Evolutionary conservation across 208 protist species (phyloP), one percentile per base, ranked within the genome.

Genomic region (Leishmania lainsoni): DNA sequence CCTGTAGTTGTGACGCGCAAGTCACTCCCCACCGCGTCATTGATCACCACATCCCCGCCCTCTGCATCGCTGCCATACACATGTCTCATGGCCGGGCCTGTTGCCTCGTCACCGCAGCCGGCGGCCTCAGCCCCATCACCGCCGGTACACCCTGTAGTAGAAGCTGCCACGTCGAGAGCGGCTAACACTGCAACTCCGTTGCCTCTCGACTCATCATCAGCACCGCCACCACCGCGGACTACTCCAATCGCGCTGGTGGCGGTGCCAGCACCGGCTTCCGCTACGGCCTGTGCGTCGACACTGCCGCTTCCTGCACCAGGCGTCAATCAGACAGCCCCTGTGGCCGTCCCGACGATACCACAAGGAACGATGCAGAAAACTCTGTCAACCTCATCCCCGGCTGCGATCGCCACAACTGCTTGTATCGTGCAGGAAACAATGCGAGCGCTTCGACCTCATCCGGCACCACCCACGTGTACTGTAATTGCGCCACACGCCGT

Each of bases 401-500:
- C 80, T 48, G 66, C 61, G 10, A 69, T 66, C 32, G 68, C 66
- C 16, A 49, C 72, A 12, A 76, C 84, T 29, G 78, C 65, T 9
- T 45, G 61, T 42, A 76, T 82, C 39, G 82, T 81, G 35, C 79
- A 82, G 22, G 71, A 65, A n/a, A 51, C 52, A 26, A 51, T 85
- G 16, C 76, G 70, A 8, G 75, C 75, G 78, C 58, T 73, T 54
- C 76, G 52, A 26, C 61, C 70, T 59, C 65, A 68, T 52, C 78
- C 80, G 26, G 63, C 70, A 32, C 76, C 80, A 22, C 80, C 87
- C 20, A 42, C 80, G 12, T 75, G 68, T 56, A 54, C 76, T 22
- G 83, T 90, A 17, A 71, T 93, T 65, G 80, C 85, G 4, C 87
- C 89, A 0, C 81, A 85, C 68, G 63, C 91, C 12, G n/a, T 90